Base-by-base conservation (phyloP, 805 yeast genomes). In the Metschnikowia kofuensis region DNA sequence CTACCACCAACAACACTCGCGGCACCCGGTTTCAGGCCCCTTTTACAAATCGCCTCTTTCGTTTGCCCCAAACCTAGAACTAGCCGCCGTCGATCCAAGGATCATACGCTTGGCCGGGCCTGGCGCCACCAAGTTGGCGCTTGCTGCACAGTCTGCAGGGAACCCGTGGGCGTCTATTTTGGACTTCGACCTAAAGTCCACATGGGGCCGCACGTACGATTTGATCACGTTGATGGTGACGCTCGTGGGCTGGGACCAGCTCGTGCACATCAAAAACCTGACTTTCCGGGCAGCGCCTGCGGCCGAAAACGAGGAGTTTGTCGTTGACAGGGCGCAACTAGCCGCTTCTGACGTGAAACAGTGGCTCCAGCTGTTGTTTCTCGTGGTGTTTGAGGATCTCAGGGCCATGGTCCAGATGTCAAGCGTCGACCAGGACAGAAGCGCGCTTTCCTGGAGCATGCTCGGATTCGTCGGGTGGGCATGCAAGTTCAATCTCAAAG, bases 181-280 rank as follows among this genome's bases (percentile, higher is more conserved):
- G 10, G 74, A 70, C 44, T 70, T 69, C 48, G 59, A 58, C 40
- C 58, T 58, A 35, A 63, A 58, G 30, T 69, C 74, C 0, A 68
- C 74, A 2, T 72, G 76, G 75, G 77, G 77, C 9, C 61, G 74
- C 39, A 59, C 68, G 8, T 92, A 89, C 63, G 84, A 83, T 38
- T 66, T 90, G 48, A 66, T 92, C 48, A 82, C 95, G 5, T 72
- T 81, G 8, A 77, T 94, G 54, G 81, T 84, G 2, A 77, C 84
- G 15, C 68, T 75, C 26, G 71, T 84, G 37, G 97, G 97, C 4
- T 92, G 99, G 99, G 89, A 88, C 56, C 79, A 77, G 34, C 65
- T 89, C 34, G 74, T 91, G 55, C 71, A 74, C 48, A 60, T 84
- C 35, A 80, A 96, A 50, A 81, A 90, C 1, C 69, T 75, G 15